Conservation (phyloP, 805 yeast genomes). For the Candida berthetii region DNA sequence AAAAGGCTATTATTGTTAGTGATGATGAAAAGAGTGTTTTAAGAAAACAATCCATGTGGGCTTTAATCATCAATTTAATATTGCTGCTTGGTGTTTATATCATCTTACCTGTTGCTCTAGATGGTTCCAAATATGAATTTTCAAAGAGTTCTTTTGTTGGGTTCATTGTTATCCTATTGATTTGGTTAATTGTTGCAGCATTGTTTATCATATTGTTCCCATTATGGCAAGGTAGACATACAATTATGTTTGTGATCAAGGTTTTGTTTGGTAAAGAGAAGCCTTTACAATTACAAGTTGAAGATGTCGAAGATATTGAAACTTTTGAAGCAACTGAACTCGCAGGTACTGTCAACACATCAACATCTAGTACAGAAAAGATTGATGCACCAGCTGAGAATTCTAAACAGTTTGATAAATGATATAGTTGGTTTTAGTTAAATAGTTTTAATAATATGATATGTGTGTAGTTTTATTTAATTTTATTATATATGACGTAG, state of each 20-base stretch:
- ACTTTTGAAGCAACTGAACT: too few species aligned
- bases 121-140: constrained; percentile 42
- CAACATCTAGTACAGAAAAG: too few species aligned
- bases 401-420: too few species aligned
- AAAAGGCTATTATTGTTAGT: constrained; percentile 13
- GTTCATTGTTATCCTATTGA: constrained; percentile 1
- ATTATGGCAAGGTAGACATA: background rate
- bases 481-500: too few species aligned
- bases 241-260: background rate
- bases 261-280: background rate
- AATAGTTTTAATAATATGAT: too few species aligned
- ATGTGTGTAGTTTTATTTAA: too few species aligned
- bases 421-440: too few species aligned
- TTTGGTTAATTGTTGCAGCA: constrained; percentile 1
- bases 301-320: background rate
- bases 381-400: too few species aligned
- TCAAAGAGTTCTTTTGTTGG: constrained; percentile 1
- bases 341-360: too few species aligned
- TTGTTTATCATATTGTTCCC: background rate
- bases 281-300: background rate
- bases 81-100: constrained; percentile 28
- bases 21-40: constrained; percentile 5
- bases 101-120: constrained; percentile 89
- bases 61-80: constrained; percentile 22
- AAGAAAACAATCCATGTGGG: constrained; percentile 30